phyloP scores from a whole-genome alignment of 1,284 basidiomycete genomes.

The Sporisorium exsertum region DNA sequence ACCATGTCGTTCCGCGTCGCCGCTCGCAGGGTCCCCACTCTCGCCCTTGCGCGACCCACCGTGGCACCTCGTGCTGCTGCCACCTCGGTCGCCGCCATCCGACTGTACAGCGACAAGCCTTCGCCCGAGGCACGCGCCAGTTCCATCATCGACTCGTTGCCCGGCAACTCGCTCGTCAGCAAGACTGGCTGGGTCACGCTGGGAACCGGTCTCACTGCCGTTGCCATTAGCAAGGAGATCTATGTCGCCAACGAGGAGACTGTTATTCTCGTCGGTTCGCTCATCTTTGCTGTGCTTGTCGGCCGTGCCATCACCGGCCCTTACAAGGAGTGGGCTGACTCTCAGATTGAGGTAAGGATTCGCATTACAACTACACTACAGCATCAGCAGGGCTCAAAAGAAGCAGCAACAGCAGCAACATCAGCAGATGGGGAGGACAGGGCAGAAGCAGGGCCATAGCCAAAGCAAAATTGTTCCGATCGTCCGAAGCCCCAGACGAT shows the following conservation, averaged over 20 bases:
- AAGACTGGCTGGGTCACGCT: slow-evolving; percentile 92
- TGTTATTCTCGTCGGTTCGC: slow-evolving; percentile 78
- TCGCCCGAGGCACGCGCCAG: slow-evolving; percentile 86
- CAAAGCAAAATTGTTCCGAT: neutral
- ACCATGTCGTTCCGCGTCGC: slow-evolving; percentile 51
- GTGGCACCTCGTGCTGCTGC: slow-evolving; percentile 39
- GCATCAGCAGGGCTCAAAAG: no score
- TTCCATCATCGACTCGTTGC: slow-evolving; percentile 90
- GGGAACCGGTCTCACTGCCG: slow-evolving; percentile 87
- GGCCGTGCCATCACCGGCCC: slow-evolving; percentile 84
- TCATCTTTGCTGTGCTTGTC: slow-evolving; percentile 84
- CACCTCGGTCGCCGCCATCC: slow-evolving; percentile 49
- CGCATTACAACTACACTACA: neutral
- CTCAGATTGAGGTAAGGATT: slow-evolving; percentile 62
- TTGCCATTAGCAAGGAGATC: slow-evolving; percentile 95
- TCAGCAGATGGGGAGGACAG: neutral
- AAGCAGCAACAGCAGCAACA: slow-evolving; percentile 4
- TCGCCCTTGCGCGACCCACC: slow-evolving; percentile 52
- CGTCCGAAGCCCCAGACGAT: no score
- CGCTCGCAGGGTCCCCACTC: slow-evolving; percentile 45
- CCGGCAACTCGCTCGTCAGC: slow-evolving; percentile 90
- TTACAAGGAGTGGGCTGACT: slow-evolving; percentile 87
- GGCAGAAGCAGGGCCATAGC: neutral
- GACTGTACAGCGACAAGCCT: slow-evolving; percentile 67
- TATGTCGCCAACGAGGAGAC: slow-evolving; percentile 91